These are phyloP conservation scores for Pholiota conissans DNA, from an alignment of 768 basidiomycete species.

Conservation along the genomic window DNA sequence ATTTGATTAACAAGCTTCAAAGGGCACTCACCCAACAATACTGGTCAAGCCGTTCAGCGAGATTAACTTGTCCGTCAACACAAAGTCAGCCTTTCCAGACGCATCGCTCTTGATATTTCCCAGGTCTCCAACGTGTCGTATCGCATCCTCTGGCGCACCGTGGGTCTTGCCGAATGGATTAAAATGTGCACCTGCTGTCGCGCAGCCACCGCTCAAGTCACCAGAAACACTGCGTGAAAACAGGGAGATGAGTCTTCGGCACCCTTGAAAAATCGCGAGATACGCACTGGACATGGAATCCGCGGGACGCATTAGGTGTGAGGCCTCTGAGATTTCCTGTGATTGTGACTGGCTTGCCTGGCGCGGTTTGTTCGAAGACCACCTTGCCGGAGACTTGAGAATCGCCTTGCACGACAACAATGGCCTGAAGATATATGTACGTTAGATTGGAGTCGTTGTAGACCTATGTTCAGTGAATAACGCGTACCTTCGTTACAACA, in stretches of 20 bases:
- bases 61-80: constrained; percentile 56
- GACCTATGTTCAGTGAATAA: too few species aligned
- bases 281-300: constrained; percentile 82
- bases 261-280: not conserved
- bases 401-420: constrained; percentile 61
- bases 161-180: constrained; percentile 70
- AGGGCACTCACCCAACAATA: constrained; percentile 58
- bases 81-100: constrained; percentile 56
- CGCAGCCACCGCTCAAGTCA: constrained; percentile 65
- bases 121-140: constrained; percentile 73
- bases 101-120: constrained; percentile 72
- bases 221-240: constrained; percentile 42
- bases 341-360: constrained; percentile 54
- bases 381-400: constrained; percentile 64
- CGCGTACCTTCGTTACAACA: constrained; percentile 3
- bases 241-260: not conserved
- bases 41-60: constrained; percentile 67
- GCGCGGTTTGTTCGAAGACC: constrained; percentile 57
- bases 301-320: constrained; percentile 55
- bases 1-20: not conserved
- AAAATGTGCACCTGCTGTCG: constrained; percentile 74
- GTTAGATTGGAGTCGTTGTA: not conserved
- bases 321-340: constrained; percentile 64
- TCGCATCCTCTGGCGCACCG: constrained; percentile 55
- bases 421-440: constrained; percentile 21